Conservation (phyloP, 2,329 filamentous ascomycete species). For the Septoria linicola region DNA sequence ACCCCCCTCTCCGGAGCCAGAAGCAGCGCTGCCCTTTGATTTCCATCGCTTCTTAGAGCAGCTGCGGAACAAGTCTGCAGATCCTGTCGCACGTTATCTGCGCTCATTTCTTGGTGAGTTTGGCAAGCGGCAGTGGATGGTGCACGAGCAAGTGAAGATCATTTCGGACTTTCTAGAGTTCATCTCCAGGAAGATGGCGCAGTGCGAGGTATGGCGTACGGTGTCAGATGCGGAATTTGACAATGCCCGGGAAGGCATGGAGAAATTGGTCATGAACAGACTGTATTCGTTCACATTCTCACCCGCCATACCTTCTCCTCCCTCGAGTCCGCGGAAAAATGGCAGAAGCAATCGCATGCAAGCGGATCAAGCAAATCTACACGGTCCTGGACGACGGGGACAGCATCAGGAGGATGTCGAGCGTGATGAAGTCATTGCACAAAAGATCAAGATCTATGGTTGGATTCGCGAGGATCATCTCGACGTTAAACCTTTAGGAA, state of each 20-base stretch:
- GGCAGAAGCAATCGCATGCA: constrained; percentile 57
- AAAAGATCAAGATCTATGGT: constrained; percentile 95
- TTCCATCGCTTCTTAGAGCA: constrained; percentile 97
- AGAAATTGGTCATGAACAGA: constrained; percentile 98
- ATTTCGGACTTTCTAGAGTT: constrained; percentile 95
- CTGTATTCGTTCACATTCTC: constrained; percentile 96
- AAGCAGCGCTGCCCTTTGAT: constrained; percentile 86
- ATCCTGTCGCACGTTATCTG: constrained; percentile 92
- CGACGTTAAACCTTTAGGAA: constrained; percentile 80
- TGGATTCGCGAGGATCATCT: constrained; percentile 93
- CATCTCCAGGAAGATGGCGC: constrained; percentile 96
- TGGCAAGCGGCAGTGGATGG: constrained; percentile 98
- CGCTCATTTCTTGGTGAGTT: constrained; percentile 94
- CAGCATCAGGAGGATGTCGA: constrained; percentile 99
- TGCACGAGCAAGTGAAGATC: constrained; percentile 98
- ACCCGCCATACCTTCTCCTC: constrained; percentile 81
- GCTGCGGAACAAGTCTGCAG: constrained; percentile 92
- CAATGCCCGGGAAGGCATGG: constrained; percentile 97
- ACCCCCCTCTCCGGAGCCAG: constrained; percentile 57
- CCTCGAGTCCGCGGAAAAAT: constrained; percentile 66
- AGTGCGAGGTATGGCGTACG: constrained; percentile 94
- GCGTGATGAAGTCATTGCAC: constrained; percentile 88
- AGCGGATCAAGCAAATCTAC: constrained; percentile 37
- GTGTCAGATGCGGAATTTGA: constrained; percentile 97
- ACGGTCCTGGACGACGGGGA: constrained; percentile 80